These are phyloP conservation scores for Astrothelium macrocarpum DNA, from an alignment of 495 filamentous ascomycete species.

Conservation along the genomic window DNA sequence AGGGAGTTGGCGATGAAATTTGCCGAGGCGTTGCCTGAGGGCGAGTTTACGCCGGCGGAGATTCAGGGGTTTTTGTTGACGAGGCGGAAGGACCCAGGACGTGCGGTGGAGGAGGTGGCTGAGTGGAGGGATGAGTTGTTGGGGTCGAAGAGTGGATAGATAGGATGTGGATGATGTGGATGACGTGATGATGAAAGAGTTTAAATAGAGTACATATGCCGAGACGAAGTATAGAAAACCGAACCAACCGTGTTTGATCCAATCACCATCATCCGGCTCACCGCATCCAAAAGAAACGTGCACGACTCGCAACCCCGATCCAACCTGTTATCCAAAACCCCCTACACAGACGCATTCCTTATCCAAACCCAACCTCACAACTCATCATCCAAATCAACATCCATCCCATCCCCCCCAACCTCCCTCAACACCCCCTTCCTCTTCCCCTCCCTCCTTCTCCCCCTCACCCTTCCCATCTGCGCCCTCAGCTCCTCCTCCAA, in stretches of 20 bases:
- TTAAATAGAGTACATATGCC: not conserved
- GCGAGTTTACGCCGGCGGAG: constrained; percentile 63
- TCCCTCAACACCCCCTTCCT: constrained; percentile 3
- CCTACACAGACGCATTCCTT: not conserved
- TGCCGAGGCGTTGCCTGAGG: constrained; percentile 49
- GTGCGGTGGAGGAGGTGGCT: constrained; percentile 26
- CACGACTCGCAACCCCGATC: not conserved
- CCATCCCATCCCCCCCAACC: constrained; percentile 16
- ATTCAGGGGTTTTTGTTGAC: constrained; percentile 56
- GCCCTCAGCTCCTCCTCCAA: constrained; percentile 16
- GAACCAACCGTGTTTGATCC: not conserved
- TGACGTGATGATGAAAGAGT: not conserved
- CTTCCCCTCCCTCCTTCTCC: constrained; percentile 13
- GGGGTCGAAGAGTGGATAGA: constrained; percentile 25
- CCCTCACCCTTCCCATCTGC: constrained; percentile 8
- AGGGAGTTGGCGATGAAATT: constrained; percentile 45
- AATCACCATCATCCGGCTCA: not conserved
- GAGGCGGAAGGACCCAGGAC: constrained; percentile 29
- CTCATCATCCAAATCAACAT: not conserved
- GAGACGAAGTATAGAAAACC: too few species aligned
- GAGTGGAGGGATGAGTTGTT: constrained; percentile 24
- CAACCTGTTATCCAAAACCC: not conserved
- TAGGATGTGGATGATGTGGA: too few species aligned
- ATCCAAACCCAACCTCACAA: constrained; percentile 15
- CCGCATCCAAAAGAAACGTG: not conserved